Percentiles rank a stretch among this genome's conserved stretches.
Conservation (phyloP, 2,329 filamentous ascomycete genomes). For the Diplocarpon rosae region DNA sequence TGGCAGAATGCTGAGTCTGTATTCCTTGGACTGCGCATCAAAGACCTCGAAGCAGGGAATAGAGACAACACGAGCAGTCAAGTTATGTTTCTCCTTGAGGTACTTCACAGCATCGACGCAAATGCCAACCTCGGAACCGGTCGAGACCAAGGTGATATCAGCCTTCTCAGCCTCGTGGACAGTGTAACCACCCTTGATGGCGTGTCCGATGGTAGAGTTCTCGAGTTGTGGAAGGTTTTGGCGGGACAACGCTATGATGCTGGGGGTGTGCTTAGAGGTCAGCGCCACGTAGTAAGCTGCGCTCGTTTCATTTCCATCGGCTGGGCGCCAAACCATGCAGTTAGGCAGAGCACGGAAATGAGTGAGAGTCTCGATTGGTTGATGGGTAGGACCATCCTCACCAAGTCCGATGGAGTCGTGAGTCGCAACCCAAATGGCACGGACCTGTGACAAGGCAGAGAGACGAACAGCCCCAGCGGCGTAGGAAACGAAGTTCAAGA, state of each 20-base stretch:
- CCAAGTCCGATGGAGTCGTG: constrained; percentile 99
- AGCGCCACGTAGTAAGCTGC: constrained; percentile 95
- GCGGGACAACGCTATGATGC: constrained; percentile 86
- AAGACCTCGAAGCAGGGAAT: constrained; percentile 97
- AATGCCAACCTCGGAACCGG: constrained; percentile 91
- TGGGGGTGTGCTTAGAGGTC: constrained; percentile 80
- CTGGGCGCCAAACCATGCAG: constrained; percentile 98
- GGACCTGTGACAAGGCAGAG: constrained; percentile 81
- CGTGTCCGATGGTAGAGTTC: constrained; percentile 80
- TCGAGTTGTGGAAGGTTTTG: constrained; percentile 98
- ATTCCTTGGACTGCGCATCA: constrained; percentile 86
- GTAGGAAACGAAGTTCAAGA: constrained; percentile 99
- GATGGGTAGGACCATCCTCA: constrained; percentile 96
- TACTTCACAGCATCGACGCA: constrained; percentile 87
- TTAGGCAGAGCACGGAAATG: constrained; percentile 99
- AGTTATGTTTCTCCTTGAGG: constrained; percentile 76
- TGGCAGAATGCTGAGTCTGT: constrained; percentile 84
- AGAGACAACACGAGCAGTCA: constrained; percentile 87
- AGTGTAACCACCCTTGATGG: constrained; percentile 91
- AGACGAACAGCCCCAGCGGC: constrained; percentile 91
- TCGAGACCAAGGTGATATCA: constrained; percentile 80
- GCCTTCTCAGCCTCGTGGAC: constrained; percentile 75
- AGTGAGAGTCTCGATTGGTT: constrained; percentile 95
- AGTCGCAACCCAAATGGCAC: constrained; percentile 89
- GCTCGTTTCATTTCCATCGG: constrained; percentile 96